These are phyloP conservation scores for Volvox carteri DNA, from an alignment of 163 green algal genomes.

Conservation along the genomic window DNA sequence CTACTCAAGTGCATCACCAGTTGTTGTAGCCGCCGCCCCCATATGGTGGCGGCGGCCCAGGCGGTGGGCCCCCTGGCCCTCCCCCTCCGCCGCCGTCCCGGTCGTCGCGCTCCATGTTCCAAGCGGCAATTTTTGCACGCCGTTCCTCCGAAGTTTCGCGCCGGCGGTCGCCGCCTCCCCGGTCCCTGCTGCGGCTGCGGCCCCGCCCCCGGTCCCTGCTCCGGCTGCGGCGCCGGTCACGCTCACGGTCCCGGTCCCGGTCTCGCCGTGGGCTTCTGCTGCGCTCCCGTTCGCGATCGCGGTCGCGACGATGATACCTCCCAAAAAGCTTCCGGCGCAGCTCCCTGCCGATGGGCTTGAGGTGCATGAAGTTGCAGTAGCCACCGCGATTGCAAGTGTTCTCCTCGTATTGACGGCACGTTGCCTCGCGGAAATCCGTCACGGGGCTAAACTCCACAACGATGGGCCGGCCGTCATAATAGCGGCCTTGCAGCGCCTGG, in stretches of 20 bases:
- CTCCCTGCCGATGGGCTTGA: slow-evolving; percentile 92
- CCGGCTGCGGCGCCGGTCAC: slow-evolving; percentile 6
- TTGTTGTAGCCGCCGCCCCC: slow-evolving; percentile 26
- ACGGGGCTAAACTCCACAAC: slow-evolving; percentile 97
- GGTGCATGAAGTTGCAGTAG: slow-evolving; percentile 99
- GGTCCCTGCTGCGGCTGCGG: slow-evolving; percentile 46
- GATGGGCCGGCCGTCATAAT: slow-evolving; percentile 95
- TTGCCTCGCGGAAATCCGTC: slow-evolving; percentile 98
- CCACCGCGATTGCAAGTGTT: slow-evolving; percentile 96
- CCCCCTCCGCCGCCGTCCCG: not conserved
- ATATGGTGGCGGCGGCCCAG: slow-evolving; percentile 13
- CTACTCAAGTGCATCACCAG: slow-evolving; percentile 26
- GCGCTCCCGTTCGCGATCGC: slow-evolving; percentile 34
- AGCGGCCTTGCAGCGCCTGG: slow-evolving; percentile 83
- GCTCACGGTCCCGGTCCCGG: slow-evolving; percentile 40
- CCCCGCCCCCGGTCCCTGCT: slow-evolving; percentile 51
- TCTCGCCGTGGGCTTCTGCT: slow-evolving; percentile 43
- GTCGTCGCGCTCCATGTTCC: slow-evolving; percentile 80
- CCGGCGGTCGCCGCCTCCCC: slow-evolving; percentile 35
- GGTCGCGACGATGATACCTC: slow-evolving; percentile 83
- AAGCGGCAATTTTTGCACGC: slow-evolving; percentile 90
- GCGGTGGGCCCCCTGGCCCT: slow-evolving; percentile 10
- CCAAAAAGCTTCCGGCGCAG: slow-evolving; percentile 94
- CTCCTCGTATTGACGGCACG: slow-evolving; percentile 99
- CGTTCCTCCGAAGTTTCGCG: slow-evolving; percentile 88